phyloP scores from a whole-genome alignment of 495 filamentous ascomycete species.

The Penicillium daleae region DNA sequence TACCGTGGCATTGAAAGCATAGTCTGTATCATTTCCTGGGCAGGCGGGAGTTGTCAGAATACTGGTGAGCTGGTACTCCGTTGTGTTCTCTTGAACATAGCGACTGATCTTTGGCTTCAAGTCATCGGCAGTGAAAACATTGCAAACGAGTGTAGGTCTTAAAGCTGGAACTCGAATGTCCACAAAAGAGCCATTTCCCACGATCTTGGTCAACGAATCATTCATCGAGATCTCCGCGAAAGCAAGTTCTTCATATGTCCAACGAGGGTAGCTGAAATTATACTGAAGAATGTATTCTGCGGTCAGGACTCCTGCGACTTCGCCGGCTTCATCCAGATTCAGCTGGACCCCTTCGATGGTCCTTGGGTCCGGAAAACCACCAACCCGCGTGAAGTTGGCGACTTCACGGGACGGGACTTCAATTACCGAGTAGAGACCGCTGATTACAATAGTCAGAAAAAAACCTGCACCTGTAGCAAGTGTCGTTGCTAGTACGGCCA shows the following conservation, averaged over 20 bases:
- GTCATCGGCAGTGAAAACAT: background rate
- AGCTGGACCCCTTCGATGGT: slow-evolving; percentile 1
- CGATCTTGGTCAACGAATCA: background rate
- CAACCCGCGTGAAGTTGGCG: slow-evolving; percentile 12
- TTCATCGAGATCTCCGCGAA: slow-evolving; percentile 16
- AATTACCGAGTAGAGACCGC: slow-evolving; percentile 19
- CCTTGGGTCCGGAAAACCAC: slow-evolving; percentile 7
- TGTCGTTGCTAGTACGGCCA: slow-evolving; percentile 18
- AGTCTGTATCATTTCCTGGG: slow-evolving; percentile 8
- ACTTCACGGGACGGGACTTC: slow-evolving; percentile 2
- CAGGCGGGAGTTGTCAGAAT: background rate
- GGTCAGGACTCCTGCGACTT: slow-evolving; percentile 7
- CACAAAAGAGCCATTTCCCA: slow-evolving; percentile 4
- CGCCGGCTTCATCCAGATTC: background rate
- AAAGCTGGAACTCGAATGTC: slow-evolving; percentile 12
- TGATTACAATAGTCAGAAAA: slow-evolving; percentile 19
- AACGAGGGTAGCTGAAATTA: slow-evolving; percentile 19
- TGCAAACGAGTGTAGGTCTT: slow-evolving; percentile 2
- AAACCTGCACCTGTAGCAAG: slow-evolving; percentile 7
- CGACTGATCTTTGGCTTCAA: slow-evolving; percentile 1
- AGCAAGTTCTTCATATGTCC: slow-evolving; percentile 21
- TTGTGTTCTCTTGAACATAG: background rate
- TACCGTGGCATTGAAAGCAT: background rate
- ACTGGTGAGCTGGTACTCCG: background rate
- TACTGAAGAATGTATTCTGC: slow-evolving; percentile 17